Base-by-base conservation (phyloP, 140 eudicot species). In the Ambrosia hybrid region DNA sequence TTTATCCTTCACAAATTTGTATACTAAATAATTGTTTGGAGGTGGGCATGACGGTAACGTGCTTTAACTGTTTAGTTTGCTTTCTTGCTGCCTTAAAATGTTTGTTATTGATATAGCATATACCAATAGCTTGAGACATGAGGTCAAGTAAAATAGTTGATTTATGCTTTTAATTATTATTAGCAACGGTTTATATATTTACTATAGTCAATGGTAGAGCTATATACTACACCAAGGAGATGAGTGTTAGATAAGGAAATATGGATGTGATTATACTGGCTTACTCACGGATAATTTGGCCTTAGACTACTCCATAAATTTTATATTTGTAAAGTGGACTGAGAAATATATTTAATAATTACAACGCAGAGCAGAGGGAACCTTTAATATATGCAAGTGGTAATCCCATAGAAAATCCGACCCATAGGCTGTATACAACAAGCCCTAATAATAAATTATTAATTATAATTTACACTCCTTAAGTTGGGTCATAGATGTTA, bases 61-160 rank as follows among this genome's bases (percentile, higher is more conserved):
- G 6, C 13, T 53, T 10, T 70, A 70, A 36, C 9, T 53, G 16
- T 6, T 16, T 0, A 51, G 65, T 69, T 36, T 69, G 52, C 26
- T 16, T 4, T 36, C 41, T 15, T 55, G 65, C 39, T 55, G 39
- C 41, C 14, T 15, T 53, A 10, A 11, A 36, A 36, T 14, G 2
- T 14, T 53, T 37, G n/a, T 51, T 68, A 51, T 8, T 33, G 33
- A 17, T 38, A 14, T 60, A 9, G 14, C 63, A 21, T 57, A 37
- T 11, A 6, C 41, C 57, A 46, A 14, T 53, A 34, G 52, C 51
- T 10, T 16, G 30, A 13, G 38, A 53, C 17, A 70, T 70, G 55
- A 70, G 34, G 75, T 70, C 45, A 39, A 55, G 55, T 16, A 36
- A 70, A 36, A 2, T 15, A 55, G 57, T 14, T 55, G 16, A 11